A percentile compares a stretch with the other conserved stretches of the same genome.
phyloP scores from a whole-genome alignment of 176 grass and related monocot genomes.

The Triticum aestivum region IWGSC_CS_RefSeq_v2.1 NC_057802.1:51254502-51255001 shows the following conservation, averaged over 20 bases:
- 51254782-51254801: slow-evolving; percentile 17
- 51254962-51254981: background rate
- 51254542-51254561: background rate
- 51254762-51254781: background rate
- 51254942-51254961: background rate
- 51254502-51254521: background rate
- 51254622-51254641: background rate
- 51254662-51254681: background rate
- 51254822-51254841: background rate
- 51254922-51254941: background rate
- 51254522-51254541: background rate
- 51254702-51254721: background rate
- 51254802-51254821: background rate
- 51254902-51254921: background rate
- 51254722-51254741: slow-evolving; percentile 18
- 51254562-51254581: background rate
- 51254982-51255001: slow-evolving; percentile 3
- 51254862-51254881: too few relatives aligned
- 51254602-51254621: slow-evolving; percentile 3
- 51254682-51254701: background rate
- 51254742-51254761: background rate
- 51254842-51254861: too few relatives aligned
- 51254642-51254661: background rate
- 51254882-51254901: too few relatives aligned
- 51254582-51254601: background rate